Conservation (phyloP, 2,329 filamentous ascomycete genomes). For the Orbilia oligospora region DNA sequence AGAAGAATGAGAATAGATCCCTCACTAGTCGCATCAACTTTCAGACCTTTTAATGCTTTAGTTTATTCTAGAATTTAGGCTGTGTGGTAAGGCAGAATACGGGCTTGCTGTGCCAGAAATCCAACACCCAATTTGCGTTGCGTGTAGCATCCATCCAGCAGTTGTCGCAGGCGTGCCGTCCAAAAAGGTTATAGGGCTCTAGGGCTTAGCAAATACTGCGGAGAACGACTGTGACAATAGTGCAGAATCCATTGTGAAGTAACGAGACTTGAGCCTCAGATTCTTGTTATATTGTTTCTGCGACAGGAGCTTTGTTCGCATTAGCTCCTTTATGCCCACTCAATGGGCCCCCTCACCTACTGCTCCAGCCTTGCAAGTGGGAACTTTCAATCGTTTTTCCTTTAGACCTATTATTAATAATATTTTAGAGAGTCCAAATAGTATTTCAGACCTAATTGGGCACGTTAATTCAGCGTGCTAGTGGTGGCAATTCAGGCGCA, state of each 20-base stretch:
- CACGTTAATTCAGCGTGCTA: too few species aligned
- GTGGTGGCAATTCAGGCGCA: neutral
- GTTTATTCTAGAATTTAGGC: neutral
- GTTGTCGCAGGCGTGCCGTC: neutral
- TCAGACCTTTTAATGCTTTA: neutral
- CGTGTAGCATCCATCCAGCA: too few species aligned
- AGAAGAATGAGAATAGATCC: neutral
- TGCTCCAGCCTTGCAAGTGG: neutral
- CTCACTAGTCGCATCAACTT: neutral
- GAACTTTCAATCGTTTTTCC: neutral
- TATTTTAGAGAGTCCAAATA: too few species aligned
- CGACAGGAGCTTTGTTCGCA: neutral
- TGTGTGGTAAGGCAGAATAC: conserved; percentile 34
- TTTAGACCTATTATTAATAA: neutral
- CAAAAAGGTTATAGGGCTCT: neutral
- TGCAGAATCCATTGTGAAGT: neutral
- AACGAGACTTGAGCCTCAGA: neutral
- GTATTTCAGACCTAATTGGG: too few species aligned
- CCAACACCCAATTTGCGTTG: conserved; percentile 29
- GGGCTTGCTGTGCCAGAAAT: conserved; percentile 28
- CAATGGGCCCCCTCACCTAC: neutral
- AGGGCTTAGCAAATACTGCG: neutral
- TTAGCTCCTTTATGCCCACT: too few species aligned
- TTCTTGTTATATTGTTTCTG: neutral
- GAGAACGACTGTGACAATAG: neutral